These are phyloP conservation scores for Cantharellus cinnabarinus DNA, from an alignment of 768 basidiomycete species.

Conservation along the genomic window DNA sequence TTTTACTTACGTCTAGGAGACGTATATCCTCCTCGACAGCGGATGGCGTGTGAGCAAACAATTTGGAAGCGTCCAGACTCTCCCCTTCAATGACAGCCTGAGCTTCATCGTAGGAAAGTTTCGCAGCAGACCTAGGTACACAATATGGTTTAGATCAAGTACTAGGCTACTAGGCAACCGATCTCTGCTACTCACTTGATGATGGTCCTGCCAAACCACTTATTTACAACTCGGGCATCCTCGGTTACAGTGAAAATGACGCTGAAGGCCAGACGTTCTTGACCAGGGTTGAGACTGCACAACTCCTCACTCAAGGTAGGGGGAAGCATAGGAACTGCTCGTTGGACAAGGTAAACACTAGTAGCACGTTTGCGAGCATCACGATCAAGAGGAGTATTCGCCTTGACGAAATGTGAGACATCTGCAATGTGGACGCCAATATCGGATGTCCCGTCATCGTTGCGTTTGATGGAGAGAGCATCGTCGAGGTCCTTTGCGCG, in stretches of 20 bases:
- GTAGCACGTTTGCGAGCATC: constrained; percentile 96
- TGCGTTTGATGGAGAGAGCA: constrained; percentile 70
- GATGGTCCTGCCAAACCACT: constrained; percentile 86
- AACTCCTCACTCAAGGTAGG: constrained; percentile 81
- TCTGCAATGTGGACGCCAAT: constrained; percentile 94
- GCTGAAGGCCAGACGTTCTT: constrained; percentile 83
- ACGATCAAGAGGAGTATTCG: constrained; percentile 91
- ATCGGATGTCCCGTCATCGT: constrained; percentile 83
- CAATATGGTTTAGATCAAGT: constrained; percentile 6
- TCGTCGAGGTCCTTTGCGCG: constrained; percentile 88
- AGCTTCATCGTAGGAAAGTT: constrained; percentile 65
- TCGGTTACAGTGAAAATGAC: constrained; percentile 67
- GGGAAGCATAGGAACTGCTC: constrained; percentile 92
- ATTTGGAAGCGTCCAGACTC: constrained; percentile 27
- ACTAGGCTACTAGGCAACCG: not conserved
- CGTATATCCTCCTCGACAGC: constrained; percentile 64
- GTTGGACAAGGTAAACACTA: constrained; percentile 90
- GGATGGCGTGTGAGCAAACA: constrained; percentile 31
- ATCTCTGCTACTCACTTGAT: constrained; percentile 41
- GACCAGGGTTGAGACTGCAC: constrained; percentile 75
- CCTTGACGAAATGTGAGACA: constrained; percentile 86
- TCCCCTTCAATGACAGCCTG: constrained; percentile 67
- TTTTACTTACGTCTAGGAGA: constrained; percentile 26
- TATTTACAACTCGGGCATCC: constrained; percentile 65
- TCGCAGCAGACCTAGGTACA: constrained; percentile 54